These are phyloP conservation scores for Fusarium drepaniforme DNA, from an alignment of 2,329 filamentous ascomycete species.

Conservation along the genomic window DNA sequence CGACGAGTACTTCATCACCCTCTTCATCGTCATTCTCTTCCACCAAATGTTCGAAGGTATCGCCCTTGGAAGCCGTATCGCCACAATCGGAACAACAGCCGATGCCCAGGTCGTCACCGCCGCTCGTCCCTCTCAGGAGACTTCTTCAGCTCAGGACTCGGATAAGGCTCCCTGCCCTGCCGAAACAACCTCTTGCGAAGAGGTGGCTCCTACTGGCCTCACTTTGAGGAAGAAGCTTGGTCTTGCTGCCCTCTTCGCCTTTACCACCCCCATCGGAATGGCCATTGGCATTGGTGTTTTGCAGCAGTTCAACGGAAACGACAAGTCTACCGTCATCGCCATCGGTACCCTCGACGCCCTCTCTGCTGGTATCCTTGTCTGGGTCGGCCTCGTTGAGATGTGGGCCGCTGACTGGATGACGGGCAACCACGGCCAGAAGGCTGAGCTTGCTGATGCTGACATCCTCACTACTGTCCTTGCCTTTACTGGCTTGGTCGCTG, in stretches of 20 bases:
- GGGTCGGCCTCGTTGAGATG: conserved; percentile 86
- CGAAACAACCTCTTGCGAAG: conserved; percentile 33
- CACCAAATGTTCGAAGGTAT: conserved; percentile 85
- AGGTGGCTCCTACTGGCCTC: conserved; percentile 40
- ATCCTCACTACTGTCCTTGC: conserved; percentile 62
- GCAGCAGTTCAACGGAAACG: conserved; percentile 78
- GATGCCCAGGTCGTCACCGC: conserved; percentile 34
- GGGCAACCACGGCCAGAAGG: conserved; percentile 53
- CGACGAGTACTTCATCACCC: conserved; percentile 66
- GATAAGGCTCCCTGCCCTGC: conserved; percentile 45
- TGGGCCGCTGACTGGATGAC: conserved; percentile 80
- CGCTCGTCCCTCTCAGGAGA: conserved; percentile 36
- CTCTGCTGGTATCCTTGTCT: conserved; percentile 81
- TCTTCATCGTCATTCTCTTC: conserved; percentile 79
- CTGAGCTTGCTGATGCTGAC: conserved; percentile 66
- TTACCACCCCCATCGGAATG: conserved; percentile 84
- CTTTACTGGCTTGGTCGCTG: conserved; percentile 66
- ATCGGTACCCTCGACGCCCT: conserved; percentile 81
- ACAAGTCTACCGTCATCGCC: conserved; percentile 75
- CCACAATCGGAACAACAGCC: conserved; percentile 60
- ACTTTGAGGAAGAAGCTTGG: conserved; percentile 65
- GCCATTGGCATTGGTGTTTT: conserved; percentile 82
- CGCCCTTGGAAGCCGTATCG: conserved; percentile 79
- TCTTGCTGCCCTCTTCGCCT: conserved; percentile 73
- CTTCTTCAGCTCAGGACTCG: conserved; percentile 32